A percentile compares a stretch with the other conserved stretches of the same genome.
phyloP scores from a whole-genome alignment of 306 rosid genomes.

The Casuarina glauca region DNA sequence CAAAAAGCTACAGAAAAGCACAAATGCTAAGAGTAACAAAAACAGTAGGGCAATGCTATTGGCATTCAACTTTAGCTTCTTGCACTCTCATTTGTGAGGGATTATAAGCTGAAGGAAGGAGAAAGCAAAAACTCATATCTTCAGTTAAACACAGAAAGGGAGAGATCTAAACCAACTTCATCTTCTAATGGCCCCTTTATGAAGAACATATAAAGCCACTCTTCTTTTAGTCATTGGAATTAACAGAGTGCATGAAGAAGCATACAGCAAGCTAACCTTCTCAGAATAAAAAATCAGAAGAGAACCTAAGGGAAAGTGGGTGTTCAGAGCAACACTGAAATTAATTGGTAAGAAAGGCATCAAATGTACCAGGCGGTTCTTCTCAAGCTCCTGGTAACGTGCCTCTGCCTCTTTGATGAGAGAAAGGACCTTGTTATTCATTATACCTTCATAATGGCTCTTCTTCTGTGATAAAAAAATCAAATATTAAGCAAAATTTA shows the following conservation, averaged over 20 bases:
- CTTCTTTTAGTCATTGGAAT: background rate
- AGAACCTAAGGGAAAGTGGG: background rate
- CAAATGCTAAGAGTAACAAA: background rate
- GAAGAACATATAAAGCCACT: background rate
- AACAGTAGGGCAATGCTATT: background rate
- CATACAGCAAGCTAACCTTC: background rate
- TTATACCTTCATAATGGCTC: constrained; percentile 62
- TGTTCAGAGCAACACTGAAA: background rate
- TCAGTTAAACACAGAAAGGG: background rate
- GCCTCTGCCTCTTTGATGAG: constrained; percentile 63
- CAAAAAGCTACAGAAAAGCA: constrained; percentile 20
- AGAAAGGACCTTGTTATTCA: constrained; percentile 59
- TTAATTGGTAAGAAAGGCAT: background rate
- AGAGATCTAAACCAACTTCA: background rate
- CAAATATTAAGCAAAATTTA: constrained; percentile 8
- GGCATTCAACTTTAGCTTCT: constrained; percentile 1
- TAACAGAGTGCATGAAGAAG: background rate
- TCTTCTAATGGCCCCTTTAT: background rate
- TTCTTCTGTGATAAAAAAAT: constrained; percentile 47
- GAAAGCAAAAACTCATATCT: background rate
- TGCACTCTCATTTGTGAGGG: background rate
- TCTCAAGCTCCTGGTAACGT: constrained; percentile 42
- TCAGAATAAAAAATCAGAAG: background rate
- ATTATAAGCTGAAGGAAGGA: background rate
- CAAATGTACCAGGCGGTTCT: constrained; percentile 54